Evolutionary conservation across 1,139 yeast genomes (phyloP).

Genomic region (Pichia sp.): DNA sequence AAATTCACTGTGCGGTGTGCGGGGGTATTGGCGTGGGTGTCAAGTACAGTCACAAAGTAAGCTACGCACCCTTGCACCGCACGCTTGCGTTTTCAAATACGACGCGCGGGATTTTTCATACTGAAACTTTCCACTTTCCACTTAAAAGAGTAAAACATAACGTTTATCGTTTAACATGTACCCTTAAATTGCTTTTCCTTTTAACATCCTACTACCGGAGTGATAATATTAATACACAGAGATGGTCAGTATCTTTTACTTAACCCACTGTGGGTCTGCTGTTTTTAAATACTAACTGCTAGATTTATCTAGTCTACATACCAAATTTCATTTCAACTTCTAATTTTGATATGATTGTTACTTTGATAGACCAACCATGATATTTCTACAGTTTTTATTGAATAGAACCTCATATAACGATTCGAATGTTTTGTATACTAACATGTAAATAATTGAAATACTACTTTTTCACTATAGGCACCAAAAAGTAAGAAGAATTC

Average conservation of each 20-base stretch:
- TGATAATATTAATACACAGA: constrained; percentile 65
- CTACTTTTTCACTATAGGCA: constrained; percentile 50
- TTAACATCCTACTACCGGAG: constrained; percentile 63
- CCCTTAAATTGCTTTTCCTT: neutral
- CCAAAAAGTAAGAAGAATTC: constrained; percentile 80
- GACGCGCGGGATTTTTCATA: neutral
- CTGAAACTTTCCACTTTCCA: neutral
- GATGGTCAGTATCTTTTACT: constrained; percentile 74
- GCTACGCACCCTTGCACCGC: neutral
- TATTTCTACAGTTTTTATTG: neutral
- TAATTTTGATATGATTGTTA: neutral
- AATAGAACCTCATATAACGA: neutral
- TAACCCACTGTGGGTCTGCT: neutral
- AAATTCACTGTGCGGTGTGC: neutral
- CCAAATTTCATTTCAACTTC: neutral
- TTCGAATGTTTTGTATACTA: constrained; percentile 1
- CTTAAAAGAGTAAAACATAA: neutral
- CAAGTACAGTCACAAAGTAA: neutral
- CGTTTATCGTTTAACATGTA: neutral
- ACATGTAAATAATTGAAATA: neutral
- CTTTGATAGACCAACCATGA: neutral
- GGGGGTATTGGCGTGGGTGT: neutral
- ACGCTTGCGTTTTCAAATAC: neutral
- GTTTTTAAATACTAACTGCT: constrained; percentile 5
- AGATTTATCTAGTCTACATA: neutral